These are phyloP conservation scores for Poronia punctata DNA, from an alignment of 495 filamentous ascomycete genomes.

Conservation along the genomic window DNA sequence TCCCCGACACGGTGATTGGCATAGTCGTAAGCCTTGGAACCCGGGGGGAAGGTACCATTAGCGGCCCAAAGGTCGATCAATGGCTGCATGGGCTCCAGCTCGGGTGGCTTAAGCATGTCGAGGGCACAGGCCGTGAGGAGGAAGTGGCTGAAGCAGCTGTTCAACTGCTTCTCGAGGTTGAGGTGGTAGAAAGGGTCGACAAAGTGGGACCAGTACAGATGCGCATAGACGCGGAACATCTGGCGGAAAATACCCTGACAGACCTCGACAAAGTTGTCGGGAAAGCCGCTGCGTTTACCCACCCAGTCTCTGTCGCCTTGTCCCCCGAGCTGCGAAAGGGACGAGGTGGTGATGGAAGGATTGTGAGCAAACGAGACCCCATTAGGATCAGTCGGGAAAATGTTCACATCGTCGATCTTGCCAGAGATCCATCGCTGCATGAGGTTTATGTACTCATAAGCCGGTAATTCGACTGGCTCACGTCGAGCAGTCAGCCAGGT, in stretches of 20 bases:
- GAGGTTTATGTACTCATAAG: constrained; percentile 79
- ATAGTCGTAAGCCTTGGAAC: constrained; percentile 52
- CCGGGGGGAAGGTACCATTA: constrained; percentile 73
- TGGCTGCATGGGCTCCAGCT: constrained; percentile 89
- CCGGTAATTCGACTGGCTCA: constrained; percentile 63
- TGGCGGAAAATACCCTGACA: constrained; percentile 89
- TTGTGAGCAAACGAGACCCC: constrained; percentile 50
- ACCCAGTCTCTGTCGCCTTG: constrained; percentile 64
- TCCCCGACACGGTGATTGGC: constrained; percentile 44
- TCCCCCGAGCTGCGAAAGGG: constrained; percentile 53
- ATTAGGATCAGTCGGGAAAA: constrained; percentile 74
- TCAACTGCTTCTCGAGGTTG: constrained; percentile 76
- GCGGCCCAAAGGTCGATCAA: constrained; percentile 83
- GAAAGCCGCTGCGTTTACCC: constrained; percentile 83
- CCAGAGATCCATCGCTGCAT: constrained; percentile 91
- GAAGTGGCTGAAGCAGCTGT: constrained; percentile 94
- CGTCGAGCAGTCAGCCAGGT: constrained; percentile 73
- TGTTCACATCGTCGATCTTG: constrained; percentile 78
- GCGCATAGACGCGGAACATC: constrained; percentile 94
- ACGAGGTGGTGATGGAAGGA: constrained; percentile 49
- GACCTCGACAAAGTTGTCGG: constrained; percentile 74
- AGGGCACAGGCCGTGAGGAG: constrained; percentile 80
- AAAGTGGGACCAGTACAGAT: constrained; percentile 82
- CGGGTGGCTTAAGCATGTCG: constrained; percentile 71
- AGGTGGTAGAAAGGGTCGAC: constrained; percentile 77